Conservation (phyloP, 768 basidiomycete genomes). For the Rhizopogon rudus region DNA sequence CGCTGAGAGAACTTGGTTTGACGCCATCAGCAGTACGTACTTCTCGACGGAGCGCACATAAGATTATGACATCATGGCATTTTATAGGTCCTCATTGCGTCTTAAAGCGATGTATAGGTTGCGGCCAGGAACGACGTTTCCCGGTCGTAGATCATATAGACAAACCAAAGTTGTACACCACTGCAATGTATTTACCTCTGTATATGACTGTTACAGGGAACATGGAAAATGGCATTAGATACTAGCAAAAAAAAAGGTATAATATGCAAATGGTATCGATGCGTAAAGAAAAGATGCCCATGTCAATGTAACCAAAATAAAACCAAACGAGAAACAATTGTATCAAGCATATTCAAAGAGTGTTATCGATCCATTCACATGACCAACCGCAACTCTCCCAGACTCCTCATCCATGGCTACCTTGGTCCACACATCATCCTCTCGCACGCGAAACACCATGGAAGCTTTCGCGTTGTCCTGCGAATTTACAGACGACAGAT, state of each 20-base stretch:
- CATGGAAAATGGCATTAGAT: too few relatives aligned
- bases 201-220: too few relatives aligned
- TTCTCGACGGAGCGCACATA: not conserved
- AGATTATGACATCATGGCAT: not conserved
- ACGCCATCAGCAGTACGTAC: slow-evolving; percentile 82
- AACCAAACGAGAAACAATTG: not conserved
- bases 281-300: not conserved
- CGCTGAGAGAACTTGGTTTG: slow-evolving; percentile 77
- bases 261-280: not conserved
- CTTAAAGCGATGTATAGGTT: slow-evolving; percentile 6
- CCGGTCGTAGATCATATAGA: too few relatives aligned
- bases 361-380: slow-evolving; percentile 39
- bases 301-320: not conserved
- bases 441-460: slow-evolving; percentile 42
- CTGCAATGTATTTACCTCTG: not conserved
- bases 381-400: slow-evolving; percentile 32
- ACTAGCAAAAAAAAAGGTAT: not conserved
- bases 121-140: not conserved
- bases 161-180: not conserved
- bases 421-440: slow-evolving; percentile 44
- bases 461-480: not conserved
- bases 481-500: not conserved
- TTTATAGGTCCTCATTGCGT: slow-evolving; percentile 52
- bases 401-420: slow-evolving; percentile 35
- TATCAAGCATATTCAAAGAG: slow-evolving; percentile 45